A percentile compares a stretch with the other conserved stretches of the same genome.
Conservation (phyloP, 495 filamentous ascomycete species). For the Chaetomium fimeti region DNA sequence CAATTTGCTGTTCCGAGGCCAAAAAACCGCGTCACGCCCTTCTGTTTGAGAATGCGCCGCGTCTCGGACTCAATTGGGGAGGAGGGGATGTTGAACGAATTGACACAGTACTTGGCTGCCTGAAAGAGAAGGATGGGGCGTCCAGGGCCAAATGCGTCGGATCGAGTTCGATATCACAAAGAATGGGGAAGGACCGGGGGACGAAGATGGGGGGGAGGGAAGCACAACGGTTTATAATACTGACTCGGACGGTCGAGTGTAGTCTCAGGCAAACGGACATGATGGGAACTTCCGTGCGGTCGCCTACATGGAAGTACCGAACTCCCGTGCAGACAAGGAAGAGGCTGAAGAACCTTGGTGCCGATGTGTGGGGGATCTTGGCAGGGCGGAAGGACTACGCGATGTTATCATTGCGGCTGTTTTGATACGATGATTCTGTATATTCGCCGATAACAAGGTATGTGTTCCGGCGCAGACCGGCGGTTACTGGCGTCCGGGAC, state of each 20-base stretch:
- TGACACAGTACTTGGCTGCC: background rate
- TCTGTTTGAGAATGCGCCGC: background rate
- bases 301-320: background rate
- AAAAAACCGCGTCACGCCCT: background rate
- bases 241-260: background rate
- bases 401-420: background rate
- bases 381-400: background rate
- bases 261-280: background rate
- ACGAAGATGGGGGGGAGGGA: too few species aligned
- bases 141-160: background rate
- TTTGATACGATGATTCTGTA: background rate
- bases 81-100: background rate
- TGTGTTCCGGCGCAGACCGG: background rate
- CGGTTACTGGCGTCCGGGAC: background rate
- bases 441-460: too few species aligned
- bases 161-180: background rate
- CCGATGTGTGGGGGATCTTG: background rate
- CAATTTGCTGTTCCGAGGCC: too few species aligned
- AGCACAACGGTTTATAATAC: background rate
- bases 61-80: constrained; percentile 3
- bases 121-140: background rate
- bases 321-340: background rate
- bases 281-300: background rate
- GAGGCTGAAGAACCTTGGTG: background rate
- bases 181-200: background rate